These are phyloP conservation scores for Fusarium secorum DNA, from an alignment of 2,329 filamentous ascomycete genomes.

Conservation along the genomic window DNA sequence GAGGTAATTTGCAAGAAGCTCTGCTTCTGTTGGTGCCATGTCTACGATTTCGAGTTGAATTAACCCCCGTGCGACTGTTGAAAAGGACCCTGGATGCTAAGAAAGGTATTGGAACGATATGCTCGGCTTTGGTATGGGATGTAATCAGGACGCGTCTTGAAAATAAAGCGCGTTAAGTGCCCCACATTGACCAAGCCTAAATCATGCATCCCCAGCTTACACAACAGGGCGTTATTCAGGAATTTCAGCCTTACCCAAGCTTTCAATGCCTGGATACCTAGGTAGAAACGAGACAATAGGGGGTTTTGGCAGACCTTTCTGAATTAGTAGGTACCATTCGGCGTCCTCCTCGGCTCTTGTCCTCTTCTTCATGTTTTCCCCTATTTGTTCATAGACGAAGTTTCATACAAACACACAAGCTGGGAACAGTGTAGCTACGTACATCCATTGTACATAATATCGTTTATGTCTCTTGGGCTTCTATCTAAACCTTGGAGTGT, in stretches of 20 bases:
- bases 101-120: neutral
- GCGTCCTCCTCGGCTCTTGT: neutral
- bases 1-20: conserved; percentile 80
- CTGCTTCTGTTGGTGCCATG: conserved; percentile 78
- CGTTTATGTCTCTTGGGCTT: neutral
- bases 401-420: neutral
- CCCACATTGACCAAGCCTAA: neutral
- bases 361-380: neutral
- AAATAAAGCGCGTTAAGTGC: conserved; percentile 35
- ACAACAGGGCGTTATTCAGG: neutral
- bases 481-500: neutral
- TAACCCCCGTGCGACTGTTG: neutral
- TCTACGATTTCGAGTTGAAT: conserved; percentile 16
- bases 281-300: neutral
- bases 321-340: neutral
- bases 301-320: neutral
- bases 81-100: neutral
- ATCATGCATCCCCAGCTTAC: neutral
- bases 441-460: neutral
- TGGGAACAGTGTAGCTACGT: neutral
- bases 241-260: neutral
- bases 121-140: neutral
- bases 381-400: neutral
- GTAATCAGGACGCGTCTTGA: conserved; percentile 29
- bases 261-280: neutral